Conservation (phyloP, 495 filamentous ascomycete genomes). For the Jackrogersella minutella region DNA sequence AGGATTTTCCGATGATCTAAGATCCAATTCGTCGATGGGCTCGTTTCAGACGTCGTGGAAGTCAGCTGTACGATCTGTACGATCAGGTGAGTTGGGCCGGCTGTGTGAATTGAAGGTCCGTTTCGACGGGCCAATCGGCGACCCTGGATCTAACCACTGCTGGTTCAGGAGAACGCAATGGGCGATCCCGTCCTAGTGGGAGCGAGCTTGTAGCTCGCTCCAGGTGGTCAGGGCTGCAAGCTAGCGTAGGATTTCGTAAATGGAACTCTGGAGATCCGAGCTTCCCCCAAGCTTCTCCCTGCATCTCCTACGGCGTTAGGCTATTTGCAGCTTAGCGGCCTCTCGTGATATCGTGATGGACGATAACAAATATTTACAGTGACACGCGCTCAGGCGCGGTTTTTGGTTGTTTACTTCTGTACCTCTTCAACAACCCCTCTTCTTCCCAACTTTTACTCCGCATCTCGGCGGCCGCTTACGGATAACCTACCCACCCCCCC, state of each 20-base stretch:
- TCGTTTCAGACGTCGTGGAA: conserved; percentile 34
- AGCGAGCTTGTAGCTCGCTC: too few relatives aligned
- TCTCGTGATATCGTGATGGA: conserved; percentile 41
- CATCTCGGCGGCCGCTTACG: conserved; percentile 32
- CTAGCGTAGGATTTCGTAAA: conserved; percentile 31
- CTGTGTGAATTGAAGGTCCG: conserved; percentile 36
- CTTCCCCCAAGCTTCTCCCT: conserved; percentile 26
- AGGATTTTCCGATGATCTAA: conserved; percentile 38
- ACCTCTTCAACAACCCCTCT: conserved; percentile 36
- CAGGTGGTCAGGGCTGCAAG: conserved; percentile 28
- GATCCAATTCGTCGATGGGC: conserved; percentile 30
- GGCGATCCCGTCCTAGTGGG: conserved; percentile 37
- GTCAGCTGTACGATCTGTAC: neutral
- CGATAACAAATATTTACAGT: conserved; percentile 33
- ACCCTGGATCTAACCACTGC: conserved; percentile 20
- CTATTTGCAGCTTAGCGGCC: conserved; percentile 32
- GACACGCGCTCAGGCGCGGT: conserved; percentile 38
- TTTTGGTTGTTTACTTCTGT: conserved; percentile 38
- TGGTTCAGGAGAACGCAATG: conserved; percentile 29
- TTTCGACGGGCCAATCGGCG: conserved; percentile 30
- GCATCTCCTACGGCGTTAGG: conserved; percentile 21
- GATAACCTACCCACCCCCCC: conserved; percentile 3
- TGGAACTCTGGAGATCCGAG: conserved; percentile 36
- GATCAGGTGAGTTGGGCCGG: conserved; percentile 35
- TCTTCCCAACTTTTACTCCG: conserved; percentile 33